Evolutionary conservation across 192 early-diverging fungal genomes (phyloP), one percentile per base, ranked within the genome.

Genomic region (Coemansia sp.): DNA sequence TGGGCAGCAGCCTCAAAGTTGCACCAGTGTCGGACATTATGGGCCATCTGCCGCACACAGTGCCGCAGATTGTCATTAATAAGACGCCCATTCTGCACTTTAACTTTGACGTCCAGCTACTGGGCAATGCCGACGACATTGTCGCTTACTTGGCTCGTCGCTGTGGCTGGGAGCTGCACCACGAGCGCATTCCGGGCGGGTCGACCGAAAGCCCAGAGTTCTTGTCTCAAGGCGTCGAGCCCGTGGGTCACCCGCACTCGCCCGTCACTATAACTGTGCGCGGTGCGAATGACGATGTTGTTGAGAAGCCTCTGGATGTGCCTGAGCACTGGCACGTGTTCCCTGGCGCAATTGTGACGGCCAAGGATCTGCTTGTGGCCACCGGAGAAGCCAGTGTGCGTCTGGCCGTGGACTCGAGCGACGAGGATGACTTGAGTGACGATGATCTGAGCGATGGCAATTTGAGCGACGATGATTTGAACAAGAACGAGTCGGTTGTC

Each of bases 1-100:
- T 99, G 79, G 97, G 97, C 21, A 93, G 91, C 29, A 93, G 89
- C n/a, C 79, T 99, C 14, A 94, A 95, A 70, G 95, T 99, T 4
- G 89, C 93, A 2, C 97, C 97, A 2, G 94, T 99, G 1, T 90
- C 91, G 4, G 89, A 91, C 35, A 93, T 97, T 24, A 93, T 93
- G 88, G 80, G 88, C 48, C 85, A 88, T 32, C 85, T 96, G 29
- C 94, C 94, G 10, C 87, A 86, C 39, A 60, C 72, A 12, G 88
- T 97, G 2, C 95, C 95, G 0, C 93, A 95, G 60, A 87, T 98
- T 11, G 75, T 98, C 10, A 94, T 98, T 70, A 98, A 98, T 82
- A 84, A 88, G 62, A 94, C 94, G 41, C 87, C 88, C 5, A 89
- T 96, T 14, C 84, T 87, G 22, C 91, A 95, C 60, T 85, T 92